Conservation (phyloP, 2,329 filamentous ascomycete species). For the Rasamsonia emersonii region DNA sequence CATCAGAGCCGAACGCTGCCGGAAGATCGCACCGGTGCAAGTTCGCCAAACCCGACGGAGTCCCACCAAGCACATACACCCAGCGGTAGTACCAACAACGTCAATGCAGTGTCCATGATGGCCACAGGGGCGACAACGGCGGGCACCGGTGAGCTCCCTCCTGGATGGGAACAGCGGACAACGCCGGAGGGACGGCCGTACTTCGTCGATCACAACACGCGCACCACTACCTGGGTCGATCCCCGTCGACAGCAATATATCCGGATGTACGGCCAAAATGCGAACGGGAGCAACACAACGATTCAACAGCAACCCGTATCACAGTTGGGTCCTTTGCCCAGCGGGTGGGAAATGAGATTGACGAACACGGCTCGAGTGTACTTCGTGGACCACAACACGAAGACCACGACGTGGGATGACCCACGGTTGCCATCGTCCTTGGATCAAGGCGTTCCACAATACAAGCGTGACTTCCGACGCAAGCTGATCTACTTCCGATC, state of each 20-base stretch:
- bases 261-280: slow-evolving; percentile 91
- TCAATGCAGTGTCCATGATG: slow-evolving; percentile 71
- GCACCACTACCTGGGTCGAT: slow-evolving; percentile 97
- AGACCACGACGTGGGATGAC: slow-evolving; percentile 99
- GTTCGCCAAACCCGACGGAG: slow-evolving; percentile 67
- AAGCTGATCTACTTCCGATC: slow-evolving; percentile 99
- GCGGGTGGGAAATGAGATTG: slow-evolving; percentile 98
- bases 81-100: slow-evolving; percentile 35
- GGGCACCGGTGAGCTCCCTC: slow-evolving; percentile 86
- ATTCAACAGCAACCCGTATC: slow-evolving; percentile 98
- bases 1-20: slow-evolving; percentile 94
- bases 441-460: slow-evolving; percentile 97
- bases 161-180: slow-evolving; percentile 92
- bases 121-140: slow-evolving; percentile 90
- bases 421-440: slow-evolving; percentile 88
- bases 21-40: slow-evolving; percentile 89
- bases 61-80: slow-evolving; percentile 35
- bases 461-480: slow-evolving; percentile 96
- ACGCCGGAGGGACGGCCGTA: slow-evolving; percentile 93
- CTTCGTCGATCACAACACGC: slow-evolving; percentile 97
- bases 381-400: slow-evolving; percentile 99
- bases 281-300: slow-evolving; percentile 61
- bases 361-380: slow-evolving; percentile 97
- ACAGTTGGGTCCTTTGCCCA: slow-evolving; percentile 87
- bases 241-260: slow-evolving; percentile 97